These are phyloP conservation scores for Botryotinia globosa DNA, from an alignment of 2,329 filamentous ascomycete species.

Conservation along the genomic window DNA sequence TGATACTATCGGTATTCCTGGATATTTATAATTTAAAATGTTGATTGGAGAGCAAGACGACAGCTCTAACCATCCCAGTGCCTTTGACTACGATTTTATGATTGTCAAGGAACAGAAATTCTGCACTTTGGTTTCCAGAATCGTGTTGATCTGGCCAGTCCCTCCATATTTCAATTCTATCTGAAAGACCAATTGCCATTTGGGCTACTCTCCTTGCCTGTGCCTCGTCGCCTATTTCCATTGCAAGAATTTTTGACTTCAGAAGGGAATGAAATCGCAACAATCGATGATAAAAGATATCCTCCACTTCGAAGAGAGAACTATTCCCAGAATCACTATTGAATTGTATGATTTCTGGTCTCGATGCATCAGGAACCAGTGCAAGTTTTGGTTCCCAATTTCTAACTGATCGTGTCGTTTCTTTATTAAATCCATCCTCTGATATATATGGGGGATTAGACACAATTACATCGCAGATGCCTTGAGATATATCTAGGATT, in stretches of 20 bases:
- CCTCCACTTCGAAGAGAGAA: not conserved
- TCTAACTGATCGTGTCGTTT: conserved; percentile 71
- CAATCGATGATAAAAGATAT: conserved; percentile 65
- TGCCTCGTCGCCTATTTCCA: conserved; percentile 68
- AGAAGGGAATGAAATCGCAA: conserved; percentile 49
- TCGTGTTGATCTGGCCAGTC: conserved; percentile 54
- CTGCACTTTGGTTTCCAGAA: not conserved
- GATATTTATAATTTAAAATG: not conserved
- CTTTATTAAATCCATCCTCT: conserved; percentile 52
- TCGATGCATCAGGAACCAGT: conserved; percentile 54
- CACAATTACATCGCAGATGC: conserved; percentile 56
- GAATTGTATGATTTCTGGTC: not conserved
- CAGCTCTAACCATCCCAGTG: conserved; percentile 27
- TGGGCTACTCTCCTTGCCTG: conserved; percentile 65
- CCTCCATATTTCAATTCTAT: conserved; percentile 64
- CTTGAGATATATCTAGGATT: not conserved
- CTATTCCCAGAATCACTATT: not conserved
- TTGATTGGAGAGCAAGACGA: conserved; percentile 13
- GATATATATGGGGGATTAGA: conserved; percentile 95
- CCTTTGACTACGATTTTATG: conserved; percentile 24
- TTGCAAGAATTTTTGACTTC: conserved; percentile 54
- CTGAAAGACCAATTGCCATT: conserved; percentile 41
- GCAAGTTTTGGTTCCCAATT: conserved; percentile 78
- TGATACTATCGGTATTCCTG: not conserved
- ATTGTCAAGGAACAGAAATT: not conserved